Evolutionary conservation across 768 basidiomycete genomes (phyloP).

Genomic region (Gymnopilus dilepis): DNA sequence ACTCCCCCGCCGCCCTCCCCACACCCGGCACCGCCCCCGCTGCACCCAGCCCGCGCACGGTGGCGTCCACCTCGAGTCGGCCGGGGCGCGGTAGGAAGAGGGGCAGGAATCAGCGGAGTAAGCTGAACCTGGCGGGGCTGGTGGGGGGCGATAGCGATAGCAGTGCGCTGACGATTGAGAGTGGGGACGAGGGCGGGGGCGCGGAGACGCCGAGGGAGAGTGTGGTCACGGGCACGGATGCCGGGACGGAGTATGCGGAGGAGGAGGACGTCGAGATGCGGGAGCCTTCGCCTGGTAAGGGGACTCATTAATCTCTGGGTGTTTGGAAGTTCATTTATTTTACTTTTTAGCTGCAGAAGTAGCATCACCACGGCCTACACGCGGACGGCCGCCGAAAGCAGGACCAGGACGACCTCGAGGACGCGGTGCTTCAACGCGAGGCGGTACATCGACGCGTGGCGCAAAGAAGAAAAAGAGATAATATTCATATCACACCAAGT

Average conservation of each 20-base stretch:
- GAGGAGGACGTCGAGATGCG: slow-evolving; percentile 68
- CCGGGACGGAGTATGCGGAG: slow-evolving; percentile 68
- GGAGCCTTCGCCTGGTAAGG: slow-evolving; percentile 63
- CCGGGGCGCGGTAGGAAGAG: slow-evolving; percentile 30
- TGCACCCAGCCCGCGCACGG: slow-evolving; percentile 31
- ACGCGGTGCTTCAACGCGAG: slow-evolving; percentile 33
- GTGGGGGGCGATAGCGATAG: slow-evolving; percentile 85
- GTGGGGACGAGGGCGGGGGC: slow-evolving; percentile 68
- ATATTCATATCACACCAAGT: not conserved
- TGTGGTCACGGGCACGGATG: slow-evolving; percentile 74
- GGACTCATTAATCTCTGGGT: not conserved
- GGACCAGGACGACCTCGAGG: slow-evolving; percentile 37
- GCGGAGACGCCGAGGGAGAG: slow-evolving; percentile 67
- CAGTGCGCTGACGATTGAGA: slow-evolving; percentile 83
- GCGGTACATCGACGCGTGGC: slow-evolving; percentile 38
- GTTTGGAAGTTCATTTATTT: slow-evolving; percentile 5
- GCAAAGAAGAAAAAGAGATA: slow-evolving; percentile 55
- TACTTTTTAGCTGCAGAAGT: slow-evolving; percentile 35
- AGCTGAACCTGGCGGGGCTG: slow-evolving; percentile 72
- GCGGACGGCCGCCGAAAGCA: slow-evolving; percentile 38
- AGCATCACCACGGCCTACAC: slow-evolving; percentile 43
- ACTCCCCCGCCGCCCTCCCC: slow-evolving; percentile 50
- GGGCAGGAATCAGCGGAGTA: slow-evolving; percentile 51
- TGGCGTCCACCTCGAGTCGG: slow-evolving; percentile 20
- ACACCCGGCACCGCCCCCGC: slow-evolving; percentile 27